Evolutionary conservation across 73 alveolate genomes (phyloP).

Genomic region (Paramecium pentaurelia): DNA sequence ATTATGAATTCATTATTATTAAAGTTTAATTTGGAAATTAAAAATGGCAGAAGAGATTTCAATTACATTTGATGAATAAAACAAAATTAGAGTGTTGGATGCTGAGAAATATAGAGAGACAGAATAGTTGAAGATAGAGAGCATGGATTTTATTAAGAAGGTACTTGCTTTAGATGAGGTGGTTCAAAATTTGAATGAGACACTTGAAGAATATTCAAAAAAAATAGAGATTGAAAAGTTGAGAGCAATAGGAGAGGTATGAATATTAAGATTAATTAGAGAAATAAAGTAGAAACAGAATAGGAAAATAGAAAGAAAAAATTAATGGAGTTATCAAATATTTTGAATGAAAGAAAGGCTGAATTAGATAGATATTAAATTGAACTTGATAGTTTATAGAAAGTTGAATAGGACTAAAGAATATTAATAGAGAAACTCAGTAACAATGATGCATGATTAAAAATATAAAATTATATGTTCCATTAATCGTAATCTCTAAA

Average conservation of each 20-base stretch:
- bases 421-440: constrained; percentile 81
- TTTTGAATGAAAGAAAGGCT: constrained; percentile 87
- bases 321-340: constrained; percentile 77
- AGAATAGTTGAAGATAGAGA: constrained; percentile 63
- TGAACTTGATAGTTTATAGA: constrained; percentile 60
- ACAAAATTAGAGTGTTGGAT: constrained; percentile 84
- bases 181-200: constrained; percentile 75
- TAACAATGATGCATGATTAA: constrained; percentile 82
- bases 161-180: constrained; percentile 35
- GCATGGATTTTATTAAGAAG: constrained; percentile 39
- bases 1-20: not conserved
- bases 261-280: not conserved
- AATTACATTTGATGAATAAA: constrained; percentile 71
- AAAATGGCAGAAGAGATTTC: constrained; percentile 59
- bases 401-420: constrained; percentile 85
- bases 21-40: not conserved
- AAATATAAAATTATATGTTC: not conserved
- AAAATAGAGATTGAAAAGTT: constrained; percentile 86
- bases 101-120: constrained; percentile 83
- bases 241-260: constrained; percentile 69
- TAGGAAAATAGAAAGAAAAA: constrained; percentile 84
- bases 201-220: constrained; percentile 81
- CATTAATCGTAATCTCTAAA: not conserved
- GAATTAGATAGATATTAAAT: constrained; percentile 79
- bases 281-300: constrained; percentile 89